phyloP scores from a whole-genome alignment of 768 basidiomycete species.

The Trametes meyenii region DNA sequence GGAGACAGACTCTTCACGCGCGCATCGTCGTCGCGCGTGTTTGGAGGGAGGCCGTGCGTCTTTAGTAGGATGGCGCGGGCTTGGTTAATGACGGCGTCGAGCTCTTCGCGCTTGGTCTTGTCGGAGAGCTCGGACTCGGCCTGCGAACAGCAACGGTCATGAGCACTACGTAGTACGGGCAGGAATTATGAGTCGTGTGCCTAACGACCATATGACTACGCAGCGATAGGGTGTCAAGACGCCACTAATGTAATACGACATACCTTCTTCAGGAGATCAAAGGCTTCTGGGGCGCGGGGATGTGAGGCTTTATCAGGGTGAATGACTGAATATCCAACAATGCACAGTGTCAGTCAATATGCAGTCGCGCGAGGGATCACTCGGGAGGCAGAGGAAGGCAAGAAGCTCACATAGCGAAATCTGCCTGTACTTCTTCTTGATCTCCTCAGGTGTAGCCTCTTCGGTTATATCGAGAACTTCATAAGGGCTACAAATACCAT shows the following conservation, averaged over 20 bases:
- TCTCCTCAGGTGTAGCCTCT: constrained; percentile 70
- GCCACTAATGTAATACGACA: constrained; percentile 10
- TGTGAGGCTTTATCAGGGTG: constrained; percentile 98
- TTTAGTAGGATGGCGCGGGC: constrained; percentile 74
- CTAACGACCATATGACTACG: background rate
- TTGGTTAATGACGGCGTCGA: constrained; percentile 78
- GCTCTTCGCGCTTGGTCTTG: constrained; percentile 74
- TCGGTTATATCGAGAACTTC: constrained; percentile 86
- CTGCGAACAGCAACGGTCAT: constrained; percentile 40
- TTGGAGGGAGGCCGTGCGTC: constrained; percentile 58
- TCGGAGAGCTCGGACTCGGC: constrained; percentile 85
- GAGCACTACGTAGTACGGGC: background rate
- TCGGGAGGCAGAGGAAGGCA: constrained; percentile 5
- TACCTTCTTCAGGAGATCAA: constrained; percentile 93
- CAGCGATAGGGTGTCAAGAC: background rate
- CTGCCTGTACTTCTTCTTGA: constrained; percentile 89
- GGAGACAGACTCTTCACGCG: constrained; percentile 57
- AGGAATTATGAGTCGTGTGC: background rate
- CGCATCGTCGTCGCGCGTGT: constrained; percentile 61
- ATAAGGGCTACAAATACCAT: constrained; percentile 68
- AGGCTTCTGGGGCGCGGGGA: constrained; percentile 86
- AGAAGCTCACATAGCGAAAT: constrained; percentile 74
- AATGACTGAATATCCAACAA: constrained; percentile 68
- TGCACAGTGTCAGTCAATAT: constrained; percentile 40
- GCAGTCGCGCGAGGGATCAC: constrained; percentile 1